Evolutionary conservation across 768 basidiomycete genomes (phyloP).

Genomic region (Dentipellis fragilis): DNA sequence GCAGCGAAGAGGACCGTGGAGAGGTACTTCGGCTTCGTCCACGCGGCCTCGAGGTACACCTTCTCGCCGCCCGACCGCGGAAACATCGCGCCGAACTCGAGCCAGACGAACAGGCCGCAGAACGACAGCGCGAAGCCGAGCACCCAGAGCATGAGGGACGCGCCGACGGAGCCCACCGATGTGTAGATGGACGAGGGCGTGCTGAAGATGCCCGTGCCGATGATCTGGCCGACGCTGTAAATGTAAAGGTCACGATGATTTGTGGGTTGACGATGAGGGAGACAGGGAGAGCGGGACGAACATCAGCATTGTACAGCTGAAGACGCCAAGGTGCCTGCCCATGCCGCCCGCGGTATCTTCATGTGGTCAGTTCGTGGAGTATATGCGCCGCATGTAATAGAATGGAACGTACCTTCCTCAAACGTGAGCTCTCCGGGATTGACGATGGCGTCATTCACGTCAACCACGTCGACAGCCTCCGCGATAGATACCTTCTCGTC

Average conservation of each 20-base stretch:
- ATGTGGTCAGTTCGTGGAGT: neutral
- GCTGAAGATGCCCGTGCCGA: conserved; percentile 56
- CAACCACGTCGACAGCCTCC: neutral
- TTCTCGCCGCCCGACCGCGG: conserved; percentile 53
- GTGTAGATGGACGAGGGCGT: conserved; percentile 49
- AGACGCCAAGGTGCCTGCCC: conserved; percentile 1
- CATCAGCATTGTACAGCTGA: conserved; percentile 1
- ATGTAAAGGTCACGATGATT: neutral
- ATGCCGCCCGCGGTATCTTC: neutral
- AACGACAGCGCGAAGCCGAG: conserved; percentile 43
- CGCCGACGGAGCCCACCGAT: conserved; percentile 49
- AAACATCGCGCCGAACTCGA: conserved; percentile 55
- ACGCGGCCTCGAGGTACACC: conserved; percentile 46
- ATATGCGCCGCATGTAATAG: neutral
- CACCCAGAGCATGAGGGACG: conserved; percentile 55
- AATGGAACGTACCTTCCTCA: neutral
- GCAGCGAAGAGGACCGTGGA: conserved; percentile 25
- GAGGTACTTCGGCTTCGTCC: conserved; percentile 24
- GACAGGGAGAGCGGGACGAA: neutral
- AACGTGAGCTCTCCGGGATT: neutral
- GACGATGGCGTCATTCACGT: neutral
- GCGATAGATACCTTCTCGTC: neutral
- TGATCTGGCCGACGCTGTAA: conserved; percentile 23
- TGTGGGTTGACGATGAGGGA: neutral
- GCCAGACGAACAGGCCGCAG: conserved; percentile 53